phyloP scores from a whole-genome alignment of 1,139 yeast genomes.

The Scheffersomyces segobiensis region DNA sequence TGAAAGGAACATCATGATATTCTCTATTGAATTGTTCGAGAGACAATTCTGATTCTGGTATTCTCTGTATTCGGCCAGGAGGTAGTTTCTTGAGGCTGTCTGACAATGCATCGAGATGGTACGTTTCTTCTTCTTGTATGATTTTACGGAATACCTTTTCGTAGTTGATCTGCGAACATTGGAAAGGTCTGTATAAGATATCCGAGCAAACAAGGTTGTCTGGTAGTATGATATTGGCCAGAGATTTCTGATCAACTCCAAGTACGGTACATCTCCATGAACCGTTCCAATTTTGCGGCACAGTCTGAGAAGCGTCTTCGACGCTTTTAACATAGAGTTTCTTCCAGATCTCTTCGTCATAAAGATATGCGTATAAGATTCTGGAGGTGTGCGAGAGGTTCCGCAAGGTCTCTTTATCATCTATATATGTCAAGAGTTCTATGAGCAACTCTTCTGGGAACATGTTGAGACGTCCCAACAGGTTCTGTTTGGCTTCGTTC shows the following conservation, averaged over 20 bases:
- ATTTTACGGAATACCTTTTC: constrained; percentile 44
- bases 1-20: constrained; percentile 65
- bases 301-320: constrained; percentile 14
- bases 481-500: constrained; percentile 25
- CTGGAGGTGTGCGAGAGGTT: constrained; percentile 60
- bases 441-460: constrained; percentile 63
- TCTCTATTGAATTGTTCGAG: constrained; percentile 43
- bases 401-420: constrained; percentile 45
- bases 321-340: constrained; percentile 42
- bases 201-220: constrained; percentile 52
- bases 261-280: constrained; percentile 73
- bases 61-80: constrained; percentile 45
- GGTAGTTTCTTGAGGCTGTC: constrained; percentile 23
- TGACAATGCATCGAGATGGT: constrained; percentile 24
- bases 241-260: constrained; percentile 29
- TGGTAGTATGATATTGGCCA: constrained; percentile 42
- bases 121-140: constrained; percentile 46
- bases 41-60: constrained; percentile 42
- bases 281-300: constrained; percentile 58
- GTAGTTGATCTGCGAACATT: constrained; percentile 72
- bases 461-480: constrained; percentile 53
- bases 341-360: constrained; percentile 82
- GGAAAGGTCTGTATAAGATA: constrained; percentile 72
- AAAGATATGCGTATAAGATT: constrained; percentile 67
- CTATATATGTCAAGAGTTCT: constrained; percentile 46